A percentile compares a stretch with the other conserved stretches of the same genome.
phyloP scores from a whole-genome alignment of 192 early-diverging fungal species.

The Backusella australiensis region DNA sequence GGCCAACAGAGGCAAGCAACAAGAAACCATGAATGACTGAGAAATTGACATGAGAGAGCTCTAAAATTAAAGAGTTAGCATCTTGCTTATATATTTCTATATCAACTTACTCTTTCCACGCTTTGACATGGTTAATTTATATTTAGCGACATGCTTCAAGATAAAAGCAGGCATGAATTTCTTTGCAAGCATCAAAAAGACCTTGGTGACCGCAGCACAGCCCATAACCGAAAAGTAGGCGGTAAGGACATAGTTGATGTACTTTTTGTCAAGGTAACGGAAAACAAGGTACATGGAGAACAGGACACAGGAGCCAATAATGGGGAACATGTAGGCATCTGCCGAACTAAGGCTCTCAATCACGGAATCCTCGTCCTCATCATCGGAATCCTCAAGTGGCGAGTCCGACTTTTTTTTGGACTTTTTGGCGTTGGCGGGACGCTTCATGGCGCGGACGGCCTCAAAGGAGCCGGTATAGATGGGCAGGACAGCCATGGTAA shows the following conservation, averaged over 20 bases:
- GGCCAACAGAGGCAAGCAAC: conserved; percentile 49
- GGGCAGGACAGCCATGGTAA: conserved; percentile 84
- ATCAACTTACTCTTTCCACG: conserved; percentile 55
- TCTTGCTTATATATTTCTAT: background rate
- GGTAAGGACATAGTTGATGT: conserved; percentile 10
- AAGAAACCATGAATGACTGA: conserved; percentile 66
- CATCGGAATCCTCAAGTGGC: conserved; percentile 53
- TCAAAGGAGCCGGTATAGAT: conserved; percentile 85
- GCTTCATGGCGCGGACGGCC: conserved; percentile 42
- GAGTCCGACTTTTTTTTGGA: conserved; percentile 37
- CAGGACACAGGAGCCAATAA: conserved; percentile 82
- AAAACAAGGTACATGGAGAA: conserved; percentile 85
- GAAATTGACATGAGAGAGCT: conserved; percentile 54
- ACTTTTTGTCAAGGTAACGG: conserved; percentile 46
- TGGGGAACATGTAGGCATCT: conserved; percentile 92
- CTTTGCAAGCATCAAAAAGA: conserved; percentile 52
- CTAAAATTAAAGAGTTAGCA: conserved; percentile 26
- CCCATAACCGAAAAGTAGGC: conserved; percentile 88
- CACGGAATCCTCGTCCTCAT: conserved; percentile 56
- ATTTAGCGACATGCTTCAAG: conserved; percentile 63
- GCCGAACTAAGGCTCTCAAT: conserved; percentile 76
- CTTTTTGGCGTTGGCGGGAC: conserved; percentile 33
- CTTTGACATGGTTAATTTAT: conserved; percentile 67
- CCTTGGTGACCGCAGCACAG: conserved; percentile 68
- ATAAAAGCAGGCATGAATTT: conserved; percentile 38